Evolutionary conservation across 106 monocot genomes (phyloP), one percentile per base, ranked within the genome.

Genomic region (Posidonia australis): DNA sequence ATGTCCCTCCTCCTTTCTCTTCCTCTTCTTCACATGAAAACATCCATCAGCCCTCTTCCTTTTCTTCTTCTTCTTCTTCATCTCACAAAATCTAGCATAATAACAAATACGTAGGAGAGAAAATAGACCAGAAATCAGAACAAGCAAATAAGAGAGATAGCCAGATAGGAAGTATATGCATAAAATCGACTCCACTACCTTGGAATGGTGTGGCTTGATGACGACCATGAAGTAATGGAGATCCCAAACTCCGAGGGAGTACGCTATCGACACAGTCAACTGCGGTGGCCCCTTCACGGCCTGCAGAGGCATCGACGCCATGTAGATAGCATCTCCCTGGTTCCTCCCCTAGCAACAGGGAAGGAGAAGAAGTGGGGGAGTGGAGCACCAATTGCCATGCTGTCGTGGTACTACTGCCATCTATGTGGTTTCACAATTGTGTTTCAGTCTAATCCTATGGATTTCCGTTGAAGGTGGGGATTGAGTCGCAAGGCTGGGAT

Each of bases 161-260:
- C 44, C 44, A 13, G 13, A 45, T 45, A 10, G n/a, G n/a, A n/a
- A n/a, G 36, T 14, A 9, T 31, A 12, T 24, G 31, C 24, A 9
- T 1, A 51, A 17, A 41, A 41, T 43, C 29, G 52, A 31, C 13
- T 42, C 30, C 14, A 45, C 64, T 20, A 36, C 16, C 13, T 58
- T 60, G 28, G 48, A 22, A 17, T 22, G 65, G 24, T 32, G 24
- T n/a, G 78, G 76, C 44, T 79, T 74, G 75, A 88, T 44, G 54
- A 79, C 31, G 56, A 88, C 88, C 78, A 85, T 85, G 75, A 80
- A 93, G 70, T 85, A 88, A 67, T 85, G 92, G 36, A 88, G 62
- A 21, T 93, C 76, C 80, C 81, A 85, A 19, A 79, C 29, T 45
- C 80, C 78, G 20, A 88, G 31, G 7, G 82, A 80, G 76, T 88